Base-by-base conservation (phyloP, 2,329 filamentous ascomycete species). In the Arthrobotrys megalospora region DNA sequence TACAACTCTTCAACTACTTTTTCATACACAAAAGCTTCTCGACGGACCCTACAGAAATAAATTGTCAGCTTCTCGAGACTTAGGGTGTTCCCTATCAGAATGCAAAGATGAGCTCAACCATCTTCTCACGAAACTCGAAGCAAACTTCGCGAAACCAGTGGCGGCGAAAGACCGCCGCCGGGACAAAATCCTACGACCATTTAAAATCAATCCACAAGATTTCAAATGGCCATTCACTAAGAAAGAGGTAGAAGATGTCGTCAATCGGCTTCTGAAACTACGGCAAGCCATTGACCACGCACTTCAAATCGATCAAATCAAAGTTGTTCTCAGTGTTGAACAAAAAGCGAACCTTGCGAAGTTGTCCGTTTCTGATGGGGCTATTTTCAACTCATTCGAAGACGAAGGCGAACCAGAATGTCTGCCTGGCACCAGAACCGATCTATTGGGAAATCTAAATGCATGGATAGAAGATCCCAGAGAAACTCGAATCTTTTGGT, bases 401-500 rank as follows among this genome's bases (percentile, higher is more conserved):
- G 38, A 75, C 48, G 80, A 82, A 41, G 19, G 80, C 65, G 75
- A 81, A 16, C 53, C 80, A 8, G 66, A 47, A 24, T 82, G 82
- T 71, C 78, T 81, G 21, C 64, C 45, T 11, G 66, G 75, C 41
- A 82, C 81, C 14, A 79, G 82, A 62, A 76, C 80, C n/a, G 80
- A 80, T 34, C 55, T 83, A 16, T 67, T 81, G 5, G 14, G 38
- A 14, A 53, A 80, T 14, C 80, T 82, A 12, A 50, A 38, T 34
- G 43, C 19, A 12, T 80, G 79, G 80, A 63, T 34, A 32, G 38
- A 50, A 8, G 36, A 68, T 11, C 12, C 43, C 4, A n/a, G 12
- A 12, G 63, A 47, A 16, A 36, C 21, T 2, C 8, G 11, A 14
- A 67, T 67, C 11, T 82, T 81, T 64, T 86, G 83, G 84, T 81